Evolutionary conservation across 345 rosid genomes (phyloP), one percentile per base, ranked within the genome.

Genomic region (Syzygium jambos): DNA sequence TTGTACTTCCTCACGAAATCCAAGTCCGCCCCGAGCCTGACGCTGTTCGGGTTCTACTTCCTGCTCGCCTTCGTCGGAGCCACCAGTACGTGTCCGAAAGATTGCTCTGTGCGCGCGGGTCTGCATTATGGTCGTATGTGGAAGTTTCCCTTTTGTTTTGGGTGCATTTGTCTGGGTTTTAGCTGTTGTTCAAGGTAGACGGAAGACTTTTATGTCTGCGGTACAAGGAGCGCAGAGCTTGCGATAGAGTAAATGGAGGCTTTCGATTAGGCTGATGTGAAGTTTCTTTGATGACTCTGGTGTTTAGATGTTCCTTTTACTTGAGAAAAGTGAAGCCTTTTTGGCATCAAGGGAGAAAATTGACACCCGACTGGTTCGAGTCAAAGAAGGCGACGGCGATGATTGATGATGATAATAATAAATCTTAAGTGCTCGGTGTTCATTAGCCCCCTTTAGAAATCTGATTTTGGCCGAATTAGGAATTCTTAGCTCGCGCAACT

Each of bases 31-130:
- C 98, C 98, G 16, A 93, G 93, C 85, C 98, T 93, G 85, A 95
- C 98, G 84, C 98, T 96, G 27, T 97, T 97, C 86, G 98, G 99
- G 12, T 95, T 96, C 97, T 96, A 94, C 91, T 96, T 97, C 95
- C 92, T 95, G 93, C 98, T 95, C 65, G 98, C 94, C 77, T 96
- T 97, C 63, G 98, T 95, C 38, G 98, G 97, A 21, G 98, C 98
- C 63, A 94, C 98, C 85, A 94, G 98, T 97, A 84, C 92, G 98
- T 93, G 84, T 86, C 85, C 87, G 11, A 46, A 38, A 17, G 30
- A 83, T 15, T 14, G 51, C 88, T 27, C 23, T 11, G 14, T 4
- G 38, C 2, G 38, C 34, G 73, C 17, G 21, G 2, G 27, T 21
- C 82, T 19, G 22, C 82, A 38, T 73, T 73, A 11, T 43, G 82